Percentiles rank a stretch among this genome's conserved stretches.
phyloP scores from a whole-genome alignment of 2,329 filamentous ascomycete genomes.

The Calycina herbarum region DNA sequence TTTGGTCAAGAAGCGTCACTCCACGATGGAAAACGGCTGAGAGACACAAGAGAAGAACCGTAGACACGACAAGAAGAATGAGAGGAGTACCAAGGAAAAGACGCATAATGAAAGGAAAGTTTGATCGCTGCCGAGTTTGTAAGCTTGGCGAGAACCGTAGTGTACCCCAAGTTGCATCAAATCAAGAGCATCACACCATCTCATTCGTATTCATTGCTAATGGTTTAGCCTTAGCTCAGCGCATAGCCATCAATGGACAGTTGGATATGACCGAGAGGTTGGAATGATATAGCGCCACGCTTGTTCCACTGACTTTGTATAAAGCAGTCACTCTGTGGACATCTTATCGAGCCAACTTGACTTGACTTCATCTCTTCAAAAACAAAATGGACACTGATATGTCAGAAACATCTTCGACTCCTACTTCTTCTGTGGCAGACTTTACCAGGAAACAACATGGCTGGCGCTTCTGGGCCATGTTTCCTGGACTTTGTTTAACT shows the following conservation, averaged over 20 bases:
- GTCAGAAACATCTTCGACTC: conserved; percentile 5
- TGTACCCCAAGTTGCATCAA: not conserved
- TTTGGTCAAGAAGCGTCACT: not conserved
- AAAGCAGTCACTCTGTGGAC: not conserved
- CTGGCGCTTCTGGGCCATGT: conserved; percentile 5
- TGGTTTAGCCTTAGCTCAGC: not conserved
- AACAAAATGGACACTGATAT: conserved; percentile 1
- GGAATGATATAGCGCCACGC: not conserved
- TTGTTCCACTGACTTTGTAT: not conserved
- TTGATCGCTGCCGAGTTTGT: not conserved
- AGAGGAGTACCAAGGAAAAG: not conserved
- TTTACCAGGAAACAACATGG: not conserved
- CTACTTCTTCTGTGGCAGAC: not conserved
- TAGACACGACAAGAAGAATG: not conserved
- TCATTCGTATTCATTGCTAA: not conserved
- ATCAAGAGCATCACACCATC: not conserved
- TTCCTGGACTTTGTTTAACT: conserved; percentile 7
- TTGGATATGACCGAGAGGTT: not conserved
- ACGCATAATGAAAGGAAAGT: not conserved
- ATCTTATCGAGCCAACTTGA: conserved; percentile 3
- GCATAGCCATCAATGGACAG: not conserved
- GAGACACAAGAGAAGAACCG: not conserved
- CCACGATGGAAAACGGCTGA: not conserved
- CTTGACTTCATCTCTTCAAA: not conserved
- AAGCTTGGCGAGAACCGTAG: conserved; percentile 1